Conservation (phyloP, 805 yeast genomes). For the Zygoascus bituminiphila region DNA sequence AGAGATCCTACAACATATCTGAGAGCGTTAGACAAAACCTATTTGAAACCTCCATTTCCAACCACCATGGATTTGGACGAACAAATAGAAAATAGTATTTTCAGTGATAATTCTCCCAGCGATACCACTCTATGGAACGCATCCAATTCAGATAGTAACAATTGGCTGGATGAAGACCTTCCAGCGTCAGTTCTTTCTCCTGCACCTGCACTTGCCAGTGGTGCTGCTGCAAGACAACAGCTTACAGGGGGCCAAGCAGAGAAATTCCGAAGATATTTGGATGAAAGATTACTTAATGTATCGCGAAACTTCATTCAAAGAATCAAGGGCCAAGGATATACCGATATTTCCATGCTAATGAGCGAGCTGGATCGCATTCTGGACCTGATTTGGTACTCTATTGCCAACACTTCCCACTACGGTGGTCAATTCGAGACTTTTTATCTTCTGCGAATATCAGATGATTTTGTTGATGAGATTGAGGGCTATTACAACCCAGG, state of each 20-base stretch:
- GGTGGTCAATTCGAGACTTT: slow-evolving; percentile 36
- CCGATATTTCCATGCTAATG: slow-evolving; percentile 14
- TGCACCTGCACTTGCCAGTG: neutral
- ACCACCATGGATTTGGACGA: no score
- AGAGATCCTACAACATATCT: no score
- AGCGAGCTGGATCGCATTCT: slow-evolving; percentile 41
- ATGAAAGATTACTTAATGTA: slow-evolving; percentile 17
- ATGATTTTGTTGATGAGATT: slow-evolving; percentile 57
- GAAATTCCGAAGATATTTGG: slow-evolving; percentile 18
- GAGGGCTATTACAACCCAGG: slow-evolving; percentile 29
- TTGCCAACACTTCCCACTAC: slow-evolving; percentile 27
- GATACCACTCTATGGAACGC: neutral
- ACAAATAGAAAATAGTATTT: neutral
- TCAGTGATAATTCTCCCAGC: neutral
- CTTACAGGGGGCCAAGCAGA: slow-evolving; percentile 16
- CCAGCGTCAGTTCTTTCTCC: slow-evolving; percentile 6
- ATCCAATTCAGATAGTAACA: neutral
- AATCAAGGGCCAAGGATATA: slow-evolving; percentile 13
- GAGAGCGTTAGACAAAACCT: no score
- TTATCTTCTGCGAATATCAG: slow-evolving; percentile 54
- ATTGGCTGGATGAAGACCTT: neutral
- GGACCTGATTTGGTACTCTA: slow-evolving; percentile 56
- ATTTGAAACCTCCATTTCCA: no score
- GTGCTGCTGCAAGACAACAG: neutral
- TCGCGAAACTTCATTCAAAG: slow-evolving; percentile 21